Base-by-base conservation (phyloP, 1,284 basidiomycete species). In the Cutaneotrichosporon cavernicola region DNA sequence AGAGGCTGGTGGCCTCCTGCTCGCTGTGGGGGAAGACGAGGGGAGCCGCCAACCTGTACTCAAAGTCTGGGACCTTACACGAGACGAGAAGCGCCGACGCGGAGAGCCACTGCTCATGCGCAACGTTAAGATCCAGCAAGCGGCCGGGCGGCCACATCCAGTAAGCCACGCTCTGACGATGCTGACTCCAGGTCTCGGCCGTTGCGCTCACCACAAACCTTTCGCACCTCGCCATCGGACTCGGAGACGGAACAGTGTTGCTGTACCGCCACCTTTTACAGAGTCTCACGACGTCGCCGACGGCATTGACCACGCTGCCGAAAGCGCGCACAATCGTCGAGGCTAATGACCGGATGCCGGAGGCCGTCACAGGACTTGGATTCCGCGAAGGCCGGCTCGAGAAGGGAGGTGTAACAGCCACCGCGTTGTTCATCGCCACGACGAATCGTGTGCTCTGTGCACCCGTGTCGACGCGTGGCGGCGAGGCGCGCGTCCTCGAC, bases 191-290 rank as follows among this genome's bases (percentile, higher is more conserved):
- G 90, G 87, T 96, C 2, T 89, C 91, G 5, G 86, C 89, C 0
- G 82, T 97, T 13, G 90, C 94, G 0, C 82, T 95, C 31, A 91
- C 94, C 0, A 82, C 87, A 7, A 86, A 86, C n/a, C 84, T 97
- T 1, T 87, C 90, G 1, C 90, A 94, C 78, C 86, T 99, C 21
- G 90, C 94, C 5, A 86, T 97, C 49, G 96, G 93, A 9, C 85
- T 98, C 11, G 93, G 89, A 1, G 95, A 98, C 74, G 96, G 96
- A n/a, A 91, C 91, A 0, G 93, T 97, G 7, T 85, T 97, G 6
- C 84, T 97, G 21, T 94, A 94, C 75, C 88, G 92, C 5, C 91
- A 97, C 72, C 84, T 98, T 43, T 89, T 95, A 73, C 92, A 96
- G 75, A 92, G 91, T 0, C 84, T 95, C 26, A 85, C 88, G 13